Conservation (phyloP, 2,329 filamentous ascomycete genomes). For the Fusarium brevicatenulatum region DNA sequence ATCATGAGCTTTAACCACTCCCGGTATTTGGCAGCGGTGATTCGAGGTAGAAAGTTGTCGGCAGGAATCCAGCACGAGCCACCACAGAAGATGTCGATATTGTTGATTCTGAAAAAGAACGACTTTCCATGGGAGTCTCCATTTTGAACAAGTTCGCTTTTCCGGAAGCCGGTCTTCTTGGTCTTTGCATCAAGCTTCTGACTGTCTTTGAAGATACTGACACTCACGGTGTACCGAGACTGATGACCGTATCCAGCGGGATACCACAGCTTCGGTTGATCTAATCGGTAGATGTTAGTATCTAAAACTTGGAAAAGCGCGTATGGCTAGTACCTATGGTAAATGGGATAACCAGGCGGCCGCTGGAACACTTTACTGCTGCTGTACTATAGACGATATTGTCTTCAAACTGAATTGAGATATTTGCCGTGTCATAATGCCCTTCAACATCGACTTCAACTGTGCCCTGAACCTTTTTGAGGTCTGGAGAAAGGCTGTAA, state of each 20-base stretch:
- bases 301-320: neutral
- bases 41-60: neutral
- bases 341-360: neutral
- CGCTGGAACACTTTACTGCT: neutral
- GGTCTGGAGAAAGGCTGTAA: neutral
- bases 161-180: neutral
- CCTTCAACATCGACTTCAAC: neutral
- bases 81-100: neutral
- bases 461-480: neutral
- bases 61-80: slow-evolving; percentile 3
- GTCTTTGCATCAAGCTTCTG: neutral
- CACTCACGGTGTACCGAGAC: neutral
- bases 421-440: neutral
- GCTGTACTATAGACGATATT: neutral
- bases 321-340: neutral
- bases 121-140: neutral
- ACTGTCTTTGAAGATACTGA: neutral
- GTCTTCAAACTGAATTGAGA: neutral
- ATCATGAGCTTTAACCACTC: neutral
- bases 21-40: neutral
- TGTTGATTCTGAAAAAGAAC: neutral
- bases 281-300: neutral
- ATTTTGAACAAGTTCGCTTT: neutral
- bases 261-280: neutral
- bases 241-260: neutral